These are phyloP conservation scores for Styphnolobium japonicum DNA, from an alignment of 306 rosid species.

Conservation along the genomic window DNA sequence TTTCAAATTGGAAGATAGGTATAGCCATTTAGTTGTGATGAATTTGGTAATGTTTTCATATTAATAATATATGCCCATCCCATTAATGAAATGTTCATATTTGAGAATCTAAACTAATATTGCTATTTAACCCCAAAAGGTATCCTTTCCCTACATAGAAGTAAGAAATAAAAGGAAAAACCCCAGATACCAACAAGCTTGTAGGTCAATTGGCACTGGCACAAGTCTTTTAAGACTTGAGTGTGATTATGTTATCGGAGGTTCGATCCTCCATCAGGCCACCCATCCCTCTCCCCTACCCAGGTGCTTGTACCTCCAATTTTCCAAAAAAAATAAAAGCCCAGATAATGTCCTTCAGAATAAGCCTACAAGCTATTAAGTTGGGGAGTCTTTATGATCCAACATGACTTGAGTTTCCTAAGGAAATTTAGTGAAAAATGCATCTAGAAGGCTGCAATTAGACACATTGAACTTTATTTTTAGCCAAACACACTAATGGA, in stretches of 20 bases:
- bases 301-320: not conserved
- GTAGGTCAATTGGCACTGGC: not conserved
- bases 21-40: not conserved
- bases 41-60: conserved; percentile 7
- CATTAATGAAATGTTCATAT: not conserved
- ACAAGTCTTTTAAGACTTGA: too few relatives aligned
- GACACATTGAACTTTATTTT: not conserved
- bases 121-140: not conserved
- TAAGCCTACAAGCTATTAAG: not conserved
- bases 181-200: not conserved
- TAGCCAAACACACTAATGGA: not conserved
- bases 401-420: not conserved
- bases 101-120: not conserved
- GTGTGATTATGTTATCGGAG: too few relatives aligned
- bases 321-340: not conserved
- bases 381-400: not conserved
- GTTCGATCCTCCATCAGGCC: not conserved
- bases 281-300: not conserved
- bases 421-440: conserved; percentile 7
- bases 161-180: not conserved
- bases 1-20: not conserved
- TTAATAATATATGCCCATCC: not conserved
- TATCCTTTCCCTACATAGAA: conserved; percentile 1
- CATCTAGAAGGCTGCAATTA: conserved; percentile 1
- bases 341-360: not conserved